Conservation (phyloP, 169 alveolate genomes). For the Theileria annulata region DNA sequence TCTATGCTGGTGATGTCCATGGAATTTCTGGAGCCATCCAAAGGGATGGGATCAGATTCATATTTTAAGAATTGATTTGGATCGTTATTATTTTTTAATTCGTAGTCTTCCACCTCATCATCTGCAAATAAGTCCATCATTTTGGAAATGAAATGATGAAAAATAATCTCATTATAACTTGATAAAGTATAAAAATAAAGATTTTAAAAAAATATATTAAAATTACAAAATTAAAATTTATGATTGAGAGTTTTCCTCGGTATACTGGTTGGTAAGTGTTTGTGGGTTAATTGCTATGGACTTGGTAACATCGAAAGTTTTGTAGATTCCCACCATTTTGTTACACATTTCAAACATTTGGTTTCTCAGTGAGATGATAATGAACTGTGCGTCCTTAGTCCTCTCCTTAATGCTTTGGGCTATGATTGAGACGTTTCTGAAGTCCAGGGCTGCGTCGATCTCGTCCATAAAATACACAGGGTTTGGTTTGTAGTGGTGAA, state of each 20-base stretch:
- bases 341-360: constrained; percentile 95
- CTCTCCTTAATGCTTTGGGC: constrained; percentile 89
- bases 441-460: constrained; percentile 99
- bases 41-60: not conserved
- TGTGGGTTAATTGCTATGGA: constrained; percentile 81
- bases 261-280: not conserved
- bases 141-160: not conserved
- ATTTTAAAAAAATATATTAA: constrained; percentile 3
- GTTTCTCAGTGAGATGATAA: constrained; percentile 93
- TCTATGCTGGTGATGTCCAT: constrained; percentile 49
- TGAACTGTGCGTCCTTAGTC: constrained; percentile 96
- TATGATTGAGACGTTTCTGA: constrained; percentile 91
- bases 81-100: not conserved
- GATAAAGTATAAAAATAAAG: not conserved
- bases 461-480: constrained; percentile 99
- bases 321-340: constrained; percentile 91
- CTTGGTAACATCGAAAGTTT: constrained; percentile 90
- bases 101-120: constrained; percentile 19
- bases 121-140: constrained; percentile 40
- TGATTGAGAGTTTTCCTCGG: constrained; percentile 6
- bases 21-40: constrained; percentile 28
- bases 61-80: not conserved
- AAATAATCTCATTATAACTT: not conserved
- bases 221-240: constrained; percentile 25
- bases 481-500: constrained; percentile 97